These are phyloP conservation scores for Fusarium citri DNA, from an alignment of 2,329 filamentous ascomycete species.

Conservation along the genomic window DNA sequence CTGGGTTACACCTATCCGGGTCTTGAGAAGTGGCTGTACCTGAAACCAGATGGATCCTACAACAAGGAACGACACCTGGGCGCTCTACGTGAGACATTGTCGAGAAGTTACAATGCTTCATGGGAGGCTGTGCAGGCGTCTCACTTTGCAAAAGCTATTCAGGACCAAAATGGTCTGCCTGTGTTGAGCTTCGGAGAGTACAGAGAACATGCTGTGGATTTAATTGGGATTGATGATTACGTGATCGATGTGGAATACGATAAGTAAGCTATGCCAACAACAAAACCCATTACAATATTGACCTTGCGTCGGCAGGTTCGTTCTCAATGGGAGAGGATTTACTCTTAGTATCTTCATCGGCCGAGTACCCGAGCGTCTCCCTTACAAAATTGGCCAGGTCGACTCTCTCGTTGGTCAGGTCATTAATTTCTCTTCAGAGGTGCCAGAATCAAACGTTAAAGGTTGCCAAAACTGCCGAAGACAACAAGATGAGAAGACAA, in stretches of 20 bases:
- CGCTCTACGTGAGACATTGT: background rate
- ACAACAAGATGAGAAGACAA: background rate
- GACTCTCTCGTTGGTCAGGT: background rate
- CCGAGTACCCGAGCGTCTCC: background rate
- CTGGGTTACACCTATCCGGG: background rate
- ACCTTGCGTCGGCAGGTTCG: background rate
- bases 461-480: background rate
- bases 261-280: background rate
- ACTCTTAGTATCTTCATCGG: background rate
- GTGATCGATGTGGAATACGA: background rate
- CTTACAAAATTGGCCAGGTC: background rate
- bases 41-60: background rate
- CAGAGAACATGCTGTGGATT: background rate
- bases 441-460: background rate
- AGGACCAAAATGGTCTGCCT: background rate
- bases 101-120: background rate
- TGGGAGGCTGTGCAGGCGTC: background rate
- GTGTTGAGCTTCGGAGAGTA: background rate
- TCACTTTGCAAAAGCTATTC: background rate
- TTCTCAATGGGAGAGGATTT: background rate
- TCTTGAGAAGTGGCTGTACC: background rate
- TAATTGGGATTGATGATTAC: background rate
- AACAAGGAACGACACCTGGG: background rate
- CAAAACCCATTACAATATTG: too few species aligned
- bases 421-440: background rate